A percentile compares a stretch with the other conserved stretches of the same genome.
Evolutionary conservation across 2,329 filamentous ascomycete species (phyloP).

Genomic region (Pyrenochaeta sp.): DNA sequence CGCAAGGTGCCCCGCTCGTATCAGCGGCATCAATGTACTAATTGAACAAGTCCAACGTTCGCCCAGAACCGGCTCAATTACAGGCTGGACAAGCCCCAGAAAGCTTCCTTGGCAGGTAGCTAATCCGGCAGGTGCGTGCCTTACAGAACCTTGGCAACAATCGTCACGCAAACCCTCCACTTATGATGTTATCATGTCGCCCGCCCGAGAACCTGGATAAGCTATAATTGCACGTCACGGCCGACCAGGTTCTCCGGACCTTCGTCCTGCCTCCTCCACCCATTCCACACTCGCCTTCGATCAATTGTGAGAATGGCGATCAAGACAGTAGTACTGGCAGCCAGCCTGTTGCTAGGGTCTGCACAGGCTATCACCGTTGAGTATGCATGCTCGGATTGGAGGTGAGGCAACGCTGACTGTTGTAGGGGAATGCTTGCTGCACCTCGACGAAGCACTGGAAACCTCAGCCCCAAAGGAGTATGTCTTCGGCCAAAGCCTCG

Average conservation of each 20-base stretch:
- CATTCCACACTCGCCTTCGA: neutral
- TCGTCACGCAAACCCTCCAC: conserved; percentile 14
- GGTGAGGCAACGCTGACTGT: conserved; percentile 6
- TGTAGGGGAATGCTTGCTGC: conserved; percentile 32
- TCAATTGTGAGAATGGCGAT: conserved; percentile 37
- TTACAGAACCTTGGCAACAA: conserved; percentile 20
- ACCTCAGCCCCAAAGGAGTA: conserved; percentile 44
- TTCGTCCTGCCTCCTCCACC: conserved; percentile 11
- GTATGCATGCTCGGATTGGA: conserved; percentile 16
- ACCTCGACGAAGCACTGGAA: conserved; percentile 43
- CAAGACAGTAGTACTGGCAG: conserved; percentile 31
- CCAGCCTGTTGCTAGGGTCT: conserved; percentile 35
- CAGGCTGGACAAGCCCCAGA: conserved; percentile 29
- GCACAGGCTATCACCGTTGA: conserved; percentile 37
- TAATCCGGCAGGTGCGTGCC: conserved; percentile 26
- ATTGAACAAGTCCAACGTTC: conserved; percentile 19
- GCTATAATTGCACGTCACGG: conserved; percentile 25
- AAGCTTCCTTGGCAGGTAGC: conserved; percentile 32
- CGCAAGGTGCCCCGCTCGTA: conserved; percentile 24
- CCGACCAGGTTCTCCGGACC: conserved; percentile 3
- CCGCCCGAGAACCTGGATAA: conserved; percentile 14
- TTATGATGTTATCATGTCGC: conserved; percentile 18
- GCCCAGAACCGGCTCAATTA: conserved; percentile 22
- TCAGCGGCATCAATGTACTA: conserved; percentile 19
- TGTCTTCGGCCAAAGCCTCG: conserved; percentile 2